Conservation (phyloP, 768 basidiomycete species). For the Suillus fuscotomentosus region DNA sequence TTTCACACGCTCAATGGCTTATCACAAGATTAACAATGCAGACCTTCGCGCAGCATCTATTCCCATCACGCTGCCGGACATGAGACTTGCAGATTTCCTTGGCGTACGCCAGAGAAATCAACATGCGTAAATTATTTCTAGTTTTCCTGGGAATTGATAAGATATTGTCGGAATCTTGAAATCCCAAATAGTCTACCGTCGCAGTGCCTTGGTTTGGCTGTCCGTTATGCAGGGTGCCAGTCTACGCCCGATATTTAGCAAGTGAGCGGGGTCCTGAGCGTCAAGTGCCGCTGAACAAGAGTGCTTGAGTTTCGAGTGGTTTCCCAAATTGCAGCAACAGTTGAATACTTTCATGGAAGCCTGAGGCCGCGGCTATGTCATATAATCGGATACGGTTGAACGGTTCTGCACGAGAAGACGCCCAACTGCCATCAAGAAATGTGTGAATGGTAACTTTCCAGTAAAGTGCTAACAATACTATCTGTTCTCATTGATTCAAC, state of each 20-base stretch:
- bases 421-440: neutral
- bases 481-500: neutral
- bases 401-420: neutral
- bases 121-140: neutral
- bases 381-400: neutral
- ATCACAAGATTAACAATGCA: neutral
- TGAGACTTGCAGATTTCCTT: neutral
- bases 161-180: neutral
- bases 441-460: neutral
- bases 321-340: neutral
- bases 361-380: neutral
- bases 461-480: neutral
- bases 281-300: neutral
- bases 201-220: neutral
- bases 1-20: neutral
- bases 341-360: neutral
- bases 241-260: neutral
- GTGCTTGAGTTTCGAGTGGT: neutral
- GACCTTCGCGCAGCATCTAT: neutral
- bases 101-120: neutral
- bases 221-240: neutral
- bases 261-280: neutral
- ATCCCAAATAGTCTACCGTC: neutral
- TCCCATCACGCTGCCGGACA: neutral
- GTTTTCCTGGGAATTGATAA: constrained; percentile 1